Evolutionary conservation across 352 stramenopile species (phyloP), one percentile per base, ranked within the genome.

Genomic region (Globisporangium nunn): DNA sequence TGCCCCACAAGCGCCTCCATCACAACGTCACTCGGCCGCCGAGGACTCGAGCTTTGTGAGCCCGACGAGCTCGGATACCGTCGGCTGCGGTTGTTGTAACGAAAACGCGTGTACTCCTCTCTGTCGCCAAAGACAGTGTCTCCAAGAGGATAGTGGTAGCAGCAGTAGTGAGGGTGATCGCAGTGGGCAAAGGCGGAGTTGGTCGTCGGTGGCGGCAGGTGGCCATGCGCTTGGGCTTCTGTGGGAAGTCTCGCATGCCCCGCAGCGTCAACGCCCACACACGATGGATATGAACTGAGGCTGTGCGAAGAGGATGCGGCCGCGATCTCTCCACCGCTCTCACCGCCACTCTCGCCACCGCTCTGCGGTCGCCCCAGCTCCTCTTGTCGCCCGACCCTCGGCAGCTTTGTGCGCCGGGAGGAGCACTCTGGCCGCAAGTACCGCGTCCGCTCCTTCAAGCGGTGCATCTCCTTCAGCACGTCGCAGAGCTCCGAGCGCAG

Each of bases 371-470:
- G 23, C 23, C 23, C 23, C 23, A 23, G 23, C 23, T 23, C 23
- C 23, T 23, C 23, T 23, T 23, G 35, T 14, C 8, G 8, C 8
- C 8, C 35, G 35, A 4, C 35, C 10, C 35, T 41, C 35, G 35
- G 35, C 10, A 7, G 35, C 35, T 41, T 41, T 28, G 29, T 8
- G 41, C 43, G 33, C 43, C 48, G 35, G 4, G 23, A n/a, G 14
- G 23, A n/a, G 14, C 57, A 63, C 2, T 56, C 56, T 2, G 73
- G 78, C 35, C 78, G 71, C 18, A 88, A 40, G n/a, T 85, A 84
- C 61, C 85, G 85, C 37, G 78, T 85, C 8, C 78, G 68, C 52
- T 88, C 78, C 52, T 88, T 88, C 10, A 87, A 58, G 49, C 77
- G 56, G 59, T 88, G 78, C 55, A 87, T 74, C 46, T 88, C 78